Percentiles rank a stretch among this genome's conserved stretches.
Evolutionary conservation across 1,284 basidiomycete genomes (phyloP).

Genomic region (Testicularia cyperi): DNA sequence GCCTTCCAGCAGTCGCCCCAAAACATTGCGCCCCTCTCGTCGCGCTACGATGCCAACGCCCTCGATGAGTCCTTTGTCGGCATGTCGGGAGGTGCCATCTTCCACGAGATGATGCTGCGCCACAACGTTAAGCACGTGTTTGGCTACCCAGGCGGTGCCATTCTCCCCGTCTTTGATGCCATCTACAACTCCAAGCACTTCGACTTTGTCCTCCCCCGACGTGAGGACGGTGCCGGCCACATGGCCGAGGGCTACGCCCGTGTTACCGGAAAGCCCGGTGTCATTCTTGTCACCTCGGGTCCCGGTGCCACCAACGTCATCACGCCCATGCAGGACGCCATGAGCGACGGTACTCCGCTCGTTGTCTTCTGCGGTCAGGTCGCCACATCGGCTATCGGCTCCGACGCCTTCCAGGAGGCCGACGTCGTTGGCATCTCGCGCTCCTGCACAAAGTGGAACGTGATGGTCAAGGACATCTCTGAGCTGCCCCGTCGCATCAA

Average conservation of each 20-base stretch:
- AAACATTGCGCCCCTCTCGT: conserved; percentile 22
- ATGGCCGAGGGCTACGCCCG: conserved; percentile 99
- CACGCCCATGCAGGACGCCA: conserved; percentile 96
- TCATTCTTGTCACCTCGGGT: conserved; percentile 95
- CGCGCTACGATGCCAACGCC: conserved; percentile 33
- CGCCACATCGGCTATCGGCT: conserved; percentile 94
- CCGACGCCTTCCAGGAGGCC: conserved; percentile 97
- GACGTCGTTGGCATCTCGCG: conserved; percentile 94
- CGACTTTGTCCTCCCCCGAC: conserved; percentile 90
- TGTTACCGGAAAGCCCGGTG: conserved; percentile 94
- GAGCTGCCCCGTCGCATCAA: conserved; percentile 95
- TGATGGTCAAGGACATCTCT: conserved; percentile 96
- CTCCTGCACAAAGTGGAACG: conserved; percentile 99
- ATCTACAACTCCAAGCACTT: conserved; percentile 96
- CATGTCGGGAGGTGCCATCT: conserved; percentile 92
- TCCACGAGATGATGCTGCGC: conserved; percentile 99
- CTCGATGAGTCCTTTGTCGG: conserved; percentile 73
- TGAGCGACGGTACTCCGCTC: conserved; percentile 90
- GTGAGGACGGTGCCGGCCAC: conserved; percentile 97
- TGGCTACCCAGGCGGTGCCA: conserved; percentile 96
- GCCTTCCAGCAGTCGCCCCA: conserved; percentile 53
- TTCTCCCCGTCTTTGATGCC: conserved; percentile 97
- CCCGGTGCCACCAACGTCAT: conserved; percentile 97
- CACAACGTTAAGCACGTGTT: conserved; percentile 96
- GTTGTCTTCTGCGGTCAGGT: conserved; percentile 97